These are phyloP conservation scores for Rhododendron henanense DNA, from an alignment of 148 eudicot species.

Conservation along the genomic window DNA sequence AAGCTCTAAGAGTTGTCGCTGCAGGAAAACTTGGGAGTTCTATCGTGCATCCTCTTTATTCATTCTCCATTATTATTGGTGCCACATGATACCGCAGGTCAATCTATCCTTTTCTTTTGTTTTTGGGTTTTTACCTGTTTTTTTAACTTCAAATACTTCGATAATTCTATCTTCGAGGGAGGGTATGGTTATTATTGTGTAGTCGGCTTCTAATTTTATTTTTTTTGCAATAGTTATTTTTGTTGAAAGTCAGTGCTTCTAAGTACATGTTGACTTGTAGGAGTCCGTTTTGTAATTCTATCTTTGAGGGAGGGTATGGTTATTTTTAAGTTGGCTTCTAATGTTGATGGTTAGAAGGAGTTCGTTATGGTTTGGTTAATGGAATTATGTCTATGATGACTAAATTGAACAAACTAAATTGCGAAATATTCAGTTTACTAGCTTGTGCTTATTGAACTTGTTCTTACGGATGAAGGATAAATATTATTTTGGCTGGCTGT, in stretches of 20 bases:
- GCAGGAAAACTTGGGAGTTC: not conserved
- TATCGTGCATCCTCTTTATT: not conserved
- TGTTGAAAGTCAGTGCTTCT: not conserved
- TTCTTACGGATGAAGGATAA: too few relatives aligned
- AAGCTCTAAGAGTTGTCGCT: not conserved
- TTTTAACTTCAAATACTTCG: not conserved
- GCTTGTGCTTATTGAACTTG: too few relatives aligned
- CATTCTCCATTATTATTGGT: not conserved
- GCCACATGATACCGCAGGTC: not conserved
- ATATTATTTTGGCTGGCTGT: too few relatives aligned
- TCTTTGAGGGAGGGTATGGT: too few relatives aligned
- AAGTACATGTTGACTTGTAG: not conserved
- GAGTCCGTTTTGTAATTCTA: not conserved
- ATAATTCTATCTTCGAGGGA: not conserved
- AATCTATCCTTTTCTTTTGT: too few relatives aligned
- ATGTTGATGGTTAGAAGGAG: too few relatives aligned
- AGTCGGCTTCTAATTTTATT: not conserved
- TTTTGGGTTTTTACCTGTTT: not conserved
- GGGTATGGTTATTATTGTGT: not conserved
- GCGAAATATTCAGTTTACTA: not conserved
- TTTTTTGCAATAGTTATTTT: too few relatives aligned
- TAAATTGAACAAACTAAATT: too few relatives aligned
- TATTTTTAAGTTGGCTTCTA: too few relatives aligned
- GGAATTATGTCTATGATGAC: too few relatives aligned
- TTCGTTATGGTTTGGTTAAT: too few relatives aligned